Evolutionary conservation across 305 asterid genomes (phyloP).

Genomic region (Rubia occidens): DNA sequence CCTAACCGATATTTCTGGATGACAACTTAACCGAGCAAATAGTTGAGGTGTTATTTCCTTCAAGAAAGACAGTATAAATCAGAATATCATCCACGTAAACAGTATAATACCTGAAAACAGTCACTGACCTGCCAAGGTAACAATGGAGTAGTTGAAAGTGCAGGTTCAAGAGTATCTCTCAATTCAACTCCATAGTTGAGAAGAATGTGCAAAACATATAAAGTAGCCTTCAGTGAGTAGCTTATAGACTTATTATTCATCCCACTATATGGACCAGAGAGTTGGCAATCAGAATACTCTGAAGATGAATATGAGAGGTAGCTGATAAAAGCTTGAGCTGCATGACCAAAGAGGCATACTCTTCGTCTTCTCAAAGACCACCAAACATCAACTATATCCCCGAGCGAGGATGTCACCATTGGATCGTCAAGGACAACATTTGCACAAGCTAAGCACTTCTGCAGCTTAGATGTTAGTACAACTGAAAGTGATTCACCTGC

Average conservation of each 20-base stretch:
- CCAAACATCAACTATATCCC: conserved; percentile 66
- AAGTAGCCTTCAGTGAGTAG: conserved; percentile 78
- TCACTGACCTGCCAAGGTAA: conserved; percentile 91
- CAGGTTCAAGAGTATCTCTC: conserved; percentile 70
- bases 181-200: conserved; percentile 88
- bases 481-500: conserved; percentile 44
- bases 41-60: conserved; percentile 95
- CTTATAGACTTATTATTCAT: conserved; percentile 48
- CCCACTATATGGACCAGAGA: conserved; percentile 46
- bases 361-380: conserved; percentile 81
- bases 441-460: conserved; percentile 42
- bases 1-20: conserved; percentile 81
- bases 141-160: conserved; percentile 80
- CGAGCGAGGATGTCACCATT: conserved; percentile 34
- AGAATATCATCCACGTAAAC: conserved; percentile 25
- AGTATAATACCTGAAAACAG: conserved; percentile 19
- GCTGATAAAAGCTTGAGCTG: conserved; percentile 82
- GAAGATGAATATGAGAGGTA: conserved; percentile 80
- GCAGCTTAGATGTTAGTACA: conserved; percentile 60
- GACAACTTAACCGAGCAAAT: conserved; percentile 92
- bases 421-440: conserved; percentile 39
- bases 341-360: conserved; percentile 85
- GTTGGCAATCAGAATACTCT: conserved; percentile 49
- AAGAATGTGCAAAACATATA: conserved; percentile 72
- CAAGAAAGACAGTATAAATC: conserved; percentile 33